Evolutionary conservation across 805 yeast species (phyloP), one percentile per base, ranked within the genome.

Genomic region (Grigorovia yakushimaensis): DNA sequence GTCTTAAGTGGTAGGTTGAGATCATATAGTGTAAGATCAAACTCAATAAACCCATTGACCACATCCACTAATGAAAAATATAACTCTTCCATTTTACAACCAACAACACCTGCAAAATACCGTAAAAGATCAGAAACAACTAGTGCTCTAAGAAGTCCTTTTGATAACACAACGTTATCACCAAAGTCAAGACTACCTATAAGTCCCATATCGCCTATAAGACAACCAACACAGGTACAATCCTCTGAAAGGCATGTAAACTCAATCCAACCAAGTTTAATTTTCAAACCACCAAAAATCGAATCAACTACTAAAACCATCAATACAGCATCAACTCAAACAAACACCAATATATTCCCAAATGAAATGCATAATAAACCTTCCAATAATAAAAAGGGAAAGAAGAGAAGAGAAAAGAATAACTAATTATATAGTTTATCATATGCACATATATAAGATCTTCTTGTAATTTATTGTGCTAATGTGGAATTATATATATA

Each of bases 21-120:
- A 22, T 48, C 51, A 40, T 21, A 42, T 19, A 48, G 51, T 43
- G 18, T 45, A n/a, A 45, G 48, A 38, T 36, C 42, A 36, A 33
- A 7, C 15, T 33, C 15, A 33, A n/a, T 11, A 3, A 33, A 33
- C 6, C 17, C 37, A 33, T n/a, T n/a, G 15, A 56, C 71, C 1
- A 55, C 51, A 41, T 35, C n/a, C 17, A 11, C 24, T 21, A 39
- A 5, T 11, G n/a, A n/a, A 21, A 21, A 23, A 6, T 17, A 13
- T 5, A 13, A 35, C 9, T 19, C 23, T 13, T n/a, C 30, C 19
- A 27, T 20, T 4, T 18, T 22, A 4, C 39, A 20, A 27, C 17
- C 39, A 13, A 23, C 22, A 2, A 42, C 13, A 27, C 17, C 39
- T 13, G 19, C 22, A 2, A 42, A 30, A n/a, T 10, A 42, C n/a